Conservation (phyloP, 768 basidiomycete genomes). For the Postia placenta region DNA sequence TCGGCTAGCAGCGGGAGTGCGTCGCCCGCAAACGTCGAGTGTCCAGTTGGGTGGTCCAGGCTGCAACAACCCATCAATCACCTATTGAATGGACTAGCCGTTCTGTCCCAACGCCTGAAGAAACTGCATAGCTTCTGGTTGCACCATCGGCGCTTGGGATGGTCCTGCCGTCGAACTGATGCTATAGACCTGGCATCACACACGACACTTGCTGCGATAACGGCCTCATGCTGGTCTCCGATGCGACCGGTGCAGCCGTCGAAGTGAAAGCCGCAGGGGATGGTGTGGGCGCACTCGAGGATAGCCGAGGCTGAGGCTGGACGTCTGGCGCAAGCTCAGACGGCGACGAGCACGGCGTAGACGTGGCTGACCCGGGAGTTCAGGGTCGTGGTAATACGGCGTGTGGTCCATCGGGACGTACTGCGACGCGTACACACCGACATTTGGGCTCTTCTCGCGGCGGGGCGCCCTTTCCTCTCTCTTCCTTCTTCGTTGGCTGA, state of each 20-base stretch:
- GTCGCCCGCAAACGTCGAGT: too few species aligned
- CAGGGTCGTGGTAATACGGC: not conserved
- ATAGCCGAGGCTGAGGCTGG: too few species aligned
- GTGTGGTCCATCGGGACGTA: not conserved
- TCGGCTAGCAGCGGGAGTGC: not conserved
- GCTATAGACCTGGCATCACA: not conserved
- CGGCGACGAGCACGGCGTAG: not conserved
- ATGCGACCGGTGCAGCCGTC: too few species aligned
- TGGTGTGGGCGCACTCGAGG: not conserved
- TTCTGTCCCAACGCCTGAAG: too few species aligned
- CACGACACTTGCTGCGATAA: not conserved
- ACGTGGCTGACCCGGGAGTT: conserved; percentile 1
- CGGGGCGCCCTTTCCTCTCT: conserved; percentile 11
- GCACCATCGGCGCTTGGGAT: too few species aligned
- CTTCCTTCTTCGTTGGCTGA: conserved; percentile 17
- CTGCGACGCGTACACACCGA: not conserved
- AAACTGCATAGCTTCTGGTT: too few species aligned
- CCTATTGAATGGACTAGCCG: too few species aligned
- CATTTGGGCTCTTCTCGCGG: conserved; percentile 1
- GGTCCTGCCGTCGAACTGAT: not conserved
- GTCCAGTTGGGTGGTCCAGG: too few species aligned
- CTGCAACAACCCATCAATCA: too few species aligned
- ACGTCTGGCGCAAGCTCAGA: not conserved
- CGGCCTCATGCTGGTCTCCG: too few species aligned
- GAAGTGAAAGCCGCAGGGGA: not conserved